Evolutionary conservation across 495 filamentous ascomycete species (phyloP), one percentile per base, ranked within the genome.

Genomic region (Penicillium psychrofluorescens): DNA sequence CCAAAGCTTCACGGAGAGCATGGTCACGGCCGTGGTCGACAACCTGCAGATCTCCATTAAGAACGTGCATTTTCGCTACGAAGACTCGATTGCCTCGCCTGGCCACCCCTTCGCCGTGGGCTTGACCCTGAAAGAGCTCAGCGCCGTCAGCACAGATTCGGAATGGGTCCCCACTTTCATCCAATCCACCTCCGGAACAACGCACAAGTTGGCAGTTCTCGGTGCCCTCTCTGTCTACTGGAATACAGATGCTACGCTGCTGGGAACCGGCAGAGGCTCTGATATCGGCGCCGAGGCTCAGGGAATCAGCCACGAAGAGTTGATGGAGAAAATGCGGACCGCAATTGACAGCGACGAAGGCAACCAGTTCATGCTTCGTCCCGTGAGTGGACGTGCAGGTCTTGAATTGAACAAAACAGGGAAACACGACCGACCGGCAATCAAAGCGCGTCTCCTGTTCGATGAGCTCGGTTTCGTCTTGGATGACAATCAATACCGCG

Each of bases 31-130:
- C 50, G 94, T 98, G 54, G 86, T 97, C 50, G 91, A 98, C 70
- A 98, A 98, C 58, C 75, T 98, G 30, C 92, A 98, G 63, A 85
- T 98, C 44, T 94, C 83, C 15, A 84, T 98, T 61, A 97, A 95
- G 75, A 96, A 96, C 58, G 94, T 98, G 40, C 92, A 98, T 61
- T 77, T 98, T 39, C 85, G 92, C 48, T 98, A 97, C 63, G 92
- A 98, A 62, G 92, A 98, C 61, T 87, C 90, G n/a, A 85, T 97
- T 50, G 88, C 90, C 33, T 88, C 91, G 8, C 89, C 89, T 2
- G 89, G 90, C 10, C 94, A 98, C 62, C 90, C 94, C 1, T 98
- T 98, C 58, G 88, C 92, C 13, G 72, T 90, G 32, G 92, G 94
- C 22, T 50, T 97, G 48, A 97, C 90, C 1, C 74, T 98, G 42